Percentiles rank a stretch among this genome's conserved stretches.
phyloP scores from a whole-genome alignment of 1,284 basidiomycete species.

The Singerocomus inundabilis region DNA sequence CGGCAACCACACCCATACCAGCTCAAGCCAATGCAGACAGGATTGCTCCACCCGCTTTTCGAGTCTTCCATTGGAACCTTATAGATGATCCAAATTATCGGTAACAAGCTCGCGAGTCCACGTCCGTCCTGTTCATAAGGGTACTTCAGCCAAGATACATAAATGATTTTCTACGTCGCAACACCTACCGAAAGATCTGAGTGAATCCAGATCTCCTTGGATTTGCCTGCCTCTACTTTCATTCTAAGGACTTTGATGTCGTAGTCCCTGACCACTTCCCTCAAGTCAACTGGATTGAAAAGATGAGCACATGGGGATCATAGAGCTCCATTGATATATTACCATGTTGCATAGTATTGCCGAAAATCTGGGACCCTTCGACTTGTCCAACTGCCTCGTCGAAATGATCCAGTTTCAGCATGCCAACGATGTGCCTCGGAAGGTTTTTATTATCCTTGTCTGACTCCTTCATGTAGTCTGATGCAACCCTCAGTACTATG shows the following conservation, averaged over 20 bases:
- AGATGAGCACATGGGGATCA: constrained; percentile 1
- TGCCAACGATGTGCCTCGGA: constrained; percentile 21
- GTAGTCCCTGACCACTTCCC: constrained; percentile 11
- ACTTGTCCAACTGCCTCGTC: constrained; percentile 27
- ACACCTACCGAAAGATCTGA: constrained; percentile 17
- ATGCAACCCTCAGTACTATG: background rate
- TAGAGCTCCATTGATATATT: background rate
- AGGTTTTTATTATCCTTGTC: constrained; percentile 7
- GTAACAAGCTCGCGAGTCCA: background rate
- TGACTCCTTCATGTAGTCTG: constrained; percentile 19
- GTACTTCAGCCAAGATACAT: background rate
- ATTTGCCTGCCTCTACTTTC: constrained; percentile 16
- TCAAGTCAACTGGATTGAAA: constrained; percentile 15
- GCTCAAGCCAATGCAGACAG: constrained; percentile 15
- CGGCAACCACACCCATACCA: background rate
- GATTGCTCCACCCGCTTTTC: constrained; percentile 11
- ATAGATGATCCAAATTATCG: background rate
- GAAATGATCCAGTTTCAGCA: constrained; percentile 27
- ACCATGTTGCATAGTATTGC: constrained; percentile 24
- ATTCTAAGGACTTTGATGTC: constrained; percentile 19
- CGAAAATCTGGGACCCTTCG: constrained; percentile 30
- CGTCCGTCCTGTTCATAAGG: background rate
- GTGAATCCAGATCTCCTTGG: constrained; percentile 21
- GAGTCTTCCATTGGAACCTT: constrained; percentile 5
- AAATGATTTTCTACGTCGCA: background rate